Base-by-base conservation (phyloP, 768 basidiomycete genomes). In the Imleria badia region DNA sequence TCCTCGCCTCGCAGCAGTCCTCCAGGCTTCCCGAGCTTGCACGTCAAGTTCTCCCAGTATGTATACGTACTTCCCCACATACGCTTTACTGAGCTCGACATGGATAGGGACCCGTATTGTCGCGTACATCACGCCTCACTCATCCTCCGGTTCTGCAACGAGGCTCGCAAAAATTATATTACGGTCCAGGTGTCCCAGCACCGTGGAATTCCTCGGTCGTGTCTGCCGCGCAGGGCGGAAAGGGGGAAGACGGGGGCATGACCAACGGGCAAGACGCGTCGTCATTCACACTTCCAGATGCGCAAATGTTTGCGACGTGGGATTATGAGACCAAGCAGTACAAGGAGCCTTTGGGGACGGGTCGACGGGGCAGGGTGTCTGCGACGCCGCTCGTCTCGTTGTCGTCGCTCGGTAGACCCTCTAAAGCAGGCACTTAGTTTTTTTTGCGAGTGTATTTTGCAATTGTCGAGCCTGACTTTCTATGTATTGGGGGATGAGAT, bases 21-120 rank as follows among this genome's bases (percentile, higher is more conserved):
- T 85, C 84, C 13, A 74, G 86, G 51, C 75, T 91, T 43, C 87
- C 87, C 8, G 81, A 84, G 48, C 73, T 92, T 43, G 82, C 88
- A 10, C 76, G 84, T 23, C 75, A 78, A 56, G 80, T 87, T 11
- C 80, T 92, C 45, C 81, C 87, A 34, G 89, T 90, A 66, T 56
- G 85, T 76, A 52, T 33, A 23, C 45, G 38, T 26, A 20, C 11
- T 42, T 26, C 30, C 10, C 4, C 8, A 3, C 23, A 0, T 3
- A 5, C 0, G 7, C 14, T 22, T n/a, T 34, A 14, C 49, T 66
- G 48, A 65, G 26, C 45, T 12, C 1, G 19, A 30, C 34, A n/a
- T 41, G 19, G n/a, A 56, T 63, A 87, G 82, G 76, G 81, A 17
- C 62, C 82, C 13, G 79, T 89, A 35, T 66, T 81, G 43, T 69